Percentiles rank a stretch among this genome's conserved stretches.
phyloP scores from a whole-genome alignment of 495 filamentous ascomycete genomes.

The Talaromyces proteolyticus region DNA sequence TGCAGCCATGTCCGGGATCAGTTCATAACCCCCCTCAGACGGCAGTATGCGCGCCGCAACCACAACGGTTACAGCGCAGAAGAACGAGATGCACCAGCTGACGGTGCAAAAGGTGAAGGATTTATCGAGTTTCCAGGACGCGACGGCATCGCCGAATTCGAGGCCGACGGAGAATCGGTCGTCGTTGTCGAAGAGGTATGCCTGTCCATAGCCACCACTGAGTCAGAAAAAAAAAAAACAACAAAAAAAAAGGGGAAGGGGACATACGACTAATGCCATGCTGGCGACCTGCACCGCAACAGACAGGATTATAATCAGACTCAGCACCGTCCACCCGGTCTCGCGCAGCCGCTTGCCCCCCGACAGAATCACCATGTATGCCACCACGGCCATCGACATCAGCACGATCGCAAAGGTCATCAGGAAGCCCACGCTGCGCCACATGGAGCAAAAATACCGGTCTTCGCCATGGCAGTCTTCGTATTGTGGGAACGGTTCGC shows the following conservation, averaged over 20 bases:
- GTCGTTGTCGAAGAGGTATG: conserved; percentile 79
- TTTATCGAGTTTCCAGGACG: conserved; percentile 64
- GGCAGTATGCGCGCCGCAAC: conserved; percentile 63
- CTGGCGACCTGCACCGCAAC: conserved; percentile 58
- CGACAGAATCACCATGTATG: conserved; percentile 64
- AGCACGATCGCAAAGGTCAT: conserved; percentile 76
- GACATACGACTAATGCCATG: conserved; percentile 75
- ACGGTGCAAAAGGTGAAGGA: conserved; percentile 73
- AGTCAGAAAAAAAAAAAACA: background rate
- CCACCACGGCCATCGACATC: conserved; percentile 67
- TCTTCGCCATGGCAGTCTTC: conserved; percentile 65
- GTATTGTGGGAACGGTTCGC: conserved; percentile 52
- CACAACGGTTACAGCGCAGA: conserved; percentile 56
- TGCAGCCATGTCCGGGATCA: conserved; percentile 44
- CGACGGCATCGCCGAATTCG: background rate
- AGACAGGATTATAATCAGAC: conserved; percentile 53
- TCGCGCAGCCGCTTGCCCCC: conserved; percentile 74
- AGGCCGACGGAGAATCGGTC: conserved; percentile 73
- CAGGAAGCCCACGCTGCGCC: conserved; percentile 80
- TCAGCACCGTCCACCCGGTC: conserved; percentile 71
- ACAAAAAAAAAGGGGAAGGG: conserved; percentile 1
- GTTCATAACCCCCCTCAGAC: conserved; percentile 79
- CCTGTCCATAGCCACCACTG: too few relatives aligned
- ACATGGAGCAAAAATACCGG: conserved; percentile 84
- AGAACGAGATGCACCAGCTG: conserved; percentile 60